Evolutionary conservation across 2,329 filamentous ascomycete species (phyloP), one percentile per base, ranked within the genome.

Genomic region (Fusarium falciforme): DNA sequence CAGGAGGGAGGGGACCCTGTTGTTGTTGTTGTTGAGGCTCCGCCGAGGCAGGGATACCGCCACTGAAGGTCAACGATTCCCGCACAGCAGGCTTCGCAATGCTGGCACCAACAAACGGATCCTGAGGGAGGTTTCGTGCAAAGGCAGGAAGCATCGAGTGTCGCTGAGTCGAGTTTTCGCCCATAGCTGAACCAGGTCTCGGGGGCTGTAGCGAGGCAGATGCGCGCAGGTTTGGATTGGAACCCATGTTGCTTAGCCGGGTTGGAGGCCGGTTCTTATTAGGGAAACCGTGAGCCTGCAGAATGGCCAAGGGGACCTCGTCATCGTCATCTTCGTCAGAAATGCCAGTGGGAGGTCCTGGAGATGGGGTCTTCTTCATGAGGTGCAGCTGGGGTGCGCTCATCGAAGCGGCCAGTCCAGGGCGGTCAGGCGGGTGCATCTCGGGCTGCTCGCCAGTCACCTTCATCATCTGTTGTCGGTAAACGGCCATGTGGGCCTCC

Each of bases 391-490:
- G 91, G 2, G 92, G 90, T 5, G 90, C 89, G 80, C 92, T 93
- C 77, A 88, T 86, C 6, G 89, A 90, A 36, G 87, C 84, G 20
- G 88, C 86, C 70, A 92, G 82, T 59, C 85, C 84, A 16, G 89
- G 87, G n/a, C 90, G 89, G 29, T 87, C 82, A 12, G 84, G 79
- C 16, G 87, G 57, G 17, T 78, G 71, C 68, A 79, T 61, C 29
- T 79, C 77, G 11, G 77, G 77, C 40, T 79, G 84, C 76, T 96
- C 94, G 57, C 95, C 95, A 1, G 94, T 97, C 33, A 96, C 93
- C 83, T 97, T 97, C 93, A 96, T 97, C 95, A 97, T 98, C 83
- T 96, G 93, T 81, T 98, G 95, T 67, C 95, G 90, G 82, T 97
- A 97, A 2, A 97, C 92, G 2, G 94, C 89, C 86, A 98, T 92